A percentile compares a stretch with the other conserved stretches of the same genome.
phyloP scores from a whole-genome alignment of 371 early-diverging fungal species.

The Mortierella sp. region DNA sequence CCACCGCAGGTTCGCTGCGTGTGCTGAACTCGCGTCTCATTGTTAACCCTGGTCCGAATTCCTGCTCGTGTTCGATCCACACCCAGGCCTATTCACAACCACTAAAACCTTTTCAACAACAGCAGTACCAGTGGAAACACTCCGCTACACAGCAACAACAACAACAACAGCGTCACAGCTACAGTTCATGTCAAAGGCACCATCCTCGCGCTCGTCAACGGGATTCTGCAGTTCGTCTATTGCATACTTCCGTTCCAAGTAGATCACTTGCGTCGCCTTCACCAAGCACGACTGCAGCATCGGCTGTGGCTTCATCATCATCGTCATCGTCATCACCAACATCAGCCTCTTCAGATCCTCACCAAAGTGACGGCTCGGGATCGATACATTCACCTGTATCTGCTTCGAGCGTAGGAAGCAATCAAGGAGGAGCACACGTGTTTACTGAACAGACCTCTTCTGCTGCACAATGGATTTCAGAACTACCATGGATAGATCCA shows the following conservation, averaged over 20 bases:
- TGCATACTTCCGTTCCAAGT: conserved; percentile 27
- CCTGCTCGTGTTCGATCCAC: conserved; percentile 30
- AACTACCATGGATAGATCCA: conserved; percentile 54
- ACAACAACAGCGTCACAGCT: background rate
- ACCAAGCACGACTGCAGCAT: conserved; percentile 11
- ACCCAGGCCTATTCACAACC: conserved; percentile 21
- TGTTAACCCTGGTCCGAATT: conserved; percentile 18
- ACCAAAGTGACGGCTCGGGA: background rate
- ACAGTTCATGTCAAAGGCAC: conserved; percentile 20
- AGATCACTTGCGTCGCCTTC: conserved; percentile 21
- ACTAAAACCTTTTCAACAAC: conserved; percentile 4
- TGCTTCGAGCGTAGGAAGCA: conserved; percentile 1
- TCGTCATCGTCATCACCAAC: conserved; percentile 13
- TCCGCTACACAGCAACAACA: background rate
- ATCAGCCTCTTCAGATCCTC: background rate
- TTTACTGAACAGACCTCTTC: conserved; percentile 18
- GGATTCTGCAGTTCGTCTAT: conserved; percentile 13
- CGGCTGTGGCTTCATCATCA: background rate
- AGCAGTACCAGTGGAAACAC: background rate
- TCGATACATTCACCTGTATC: conserved; percentile 4
- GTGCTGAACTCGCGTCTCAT: conserved; percentile 34
- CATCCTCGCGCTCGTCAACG: conserved; percentile 19
- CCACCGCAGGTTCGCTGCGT: conserved; percentile 15
- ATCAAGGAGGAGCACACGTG: conserved; percentile 23
- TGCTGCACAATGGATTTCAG: conserved; percentile 33